Conservation (phyloP, 1,139 yeast genomes). For the Geotrichum candidum region DNA sequence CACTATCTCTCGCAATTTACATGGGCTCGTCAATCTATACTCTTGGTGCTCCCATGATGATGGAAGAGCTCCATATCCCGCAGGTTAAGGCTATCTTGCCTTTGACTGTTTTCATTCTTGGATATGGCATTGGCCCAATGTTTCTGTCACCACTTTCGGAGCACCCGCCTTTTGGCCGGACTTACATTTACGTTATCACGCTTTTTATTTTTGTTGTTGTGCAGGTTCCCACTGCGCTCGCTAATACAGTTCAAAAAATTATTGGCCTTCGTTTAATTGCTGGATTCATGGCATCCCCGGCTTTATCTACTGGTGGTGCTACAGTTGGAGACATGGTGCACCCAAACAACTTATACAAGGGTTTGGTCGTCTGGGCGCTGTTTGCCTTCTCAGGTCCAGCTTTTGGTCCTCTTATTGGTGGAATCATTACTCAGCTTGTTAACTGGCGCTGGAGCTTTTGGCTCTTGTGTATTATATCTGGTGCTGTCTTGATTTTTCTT, state of each 20-base stretch:
- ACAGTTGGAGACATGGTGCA: conserved; percentile 51
- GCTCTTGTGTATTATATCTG: conserved; percentile 43
- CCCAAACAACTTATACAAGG: conserved; percentile 3
- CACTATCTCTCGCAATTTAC: conserved; percentile 50
- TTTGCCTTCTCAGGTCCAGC: too few relatives aligned
- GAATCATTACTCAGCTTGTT: conserved; percentile 37
- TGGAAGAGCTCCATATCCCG: conserved; percentile 41
- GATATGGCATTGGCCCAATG: conserved; percentile 54
- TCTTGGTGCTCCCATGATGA: conserved; percentile 46
- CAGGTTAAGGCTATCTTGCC: conserved; percentile 45
- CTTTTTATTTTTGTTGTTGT: conserved; percentile 51
- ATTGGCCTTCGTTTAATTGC: conserved; percentile 70
- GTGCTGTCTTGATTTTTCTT: conserved; percentile 36
- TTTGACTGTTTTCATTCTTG: conserved; percentile 51
- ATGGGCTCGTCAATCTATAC: conserved; percentile 59
- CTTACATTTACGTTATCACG: conserved; percentile 46
- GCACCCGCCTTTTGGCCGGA: conserved; percentile 48
- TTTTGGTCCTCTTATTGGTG: too few relatives aligned
- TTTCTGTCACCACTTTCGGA: conserved; percentile 53
- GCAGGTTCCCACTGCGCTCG: conserved; percentile 45
- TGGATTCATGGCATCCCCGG: too few relatives aligned
- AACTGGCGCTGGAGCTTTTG: conserved; percentile 40
- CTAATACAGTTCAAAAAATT: conserved; percentile 43
- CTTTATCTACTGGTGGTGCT: too few relatives aligned
- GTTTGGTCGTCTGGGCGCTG: conserved; percentile 37